phyloP scores from a whole-genome alignment of 371 early-diverging fungal genomes.

The Thermomucor indicae-seudaticae region DNA sequence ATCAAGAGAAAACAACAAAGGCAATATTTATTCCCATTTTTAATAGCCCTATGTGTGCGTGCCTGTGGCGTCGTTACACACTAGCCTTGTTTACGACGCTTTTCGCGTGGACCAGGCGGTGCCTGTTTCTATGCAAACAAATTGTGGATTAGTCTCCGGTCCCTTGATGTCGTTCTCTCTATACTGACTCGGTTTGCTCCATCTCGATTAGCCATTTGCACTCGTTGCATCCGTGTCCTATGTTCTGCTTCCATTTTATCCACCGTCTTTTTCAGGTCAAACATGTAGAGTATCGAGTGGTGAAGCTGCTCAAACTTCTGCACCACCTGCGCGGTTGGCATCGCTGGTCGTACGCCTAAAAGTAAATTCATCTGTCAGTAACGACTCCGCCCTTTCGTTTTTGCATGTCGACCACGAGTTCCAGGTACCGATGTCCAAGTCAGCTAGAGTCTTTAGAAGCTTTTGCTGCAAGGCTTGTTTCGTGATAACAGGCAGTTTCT shows the following conservation, averaged over 20 bases:
- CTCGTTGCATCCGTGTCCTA: conserved; percentile 1
- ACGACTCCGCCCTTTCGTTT: neutral
- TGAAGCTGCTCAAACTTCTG: conserved; percentile 72
- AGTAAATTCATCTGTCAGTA: neutral
- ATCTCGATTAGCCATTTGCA: neutral
- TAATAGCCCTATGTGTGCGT: neutral
- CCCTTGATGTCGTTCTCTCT: too few relatives aligned
- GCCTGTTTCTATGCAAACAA: too few relatives aligned
- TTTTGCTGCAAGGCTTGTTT: conserved; percentile 63
- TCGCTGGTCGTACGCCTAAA: conserved; percentile 52
- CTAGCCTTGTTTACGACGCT: conserved; percentile 8
- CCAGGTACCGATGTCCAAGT: conserved; percentile 54
- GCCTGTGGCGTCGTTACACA: neutral
- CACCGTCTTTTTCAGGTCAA: conserved; percentile 79
- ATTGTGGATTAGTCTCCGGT: too few relatives aligned
- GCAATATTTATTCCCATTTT: conserved; percentile 1
- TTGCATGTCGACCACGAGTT: neutral
- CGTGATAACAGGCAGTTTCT: conserved; percentile 57
- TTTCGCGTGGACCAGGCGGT: conserved; percentile 1
- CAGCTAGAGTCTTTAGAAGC: conserved; percentile 63
- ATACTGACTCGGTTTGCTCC: neutral
- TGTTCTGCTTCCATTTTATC: conserved; percentile 80
- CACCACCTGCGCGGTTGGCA: conserved; percentile 77
- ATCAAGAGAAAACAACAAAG: neutral
- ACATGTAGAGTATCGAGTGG: conserved; percentile 63